Percentiles rank a stretch among this genome's conserved stretches.
phyloP scores from a whole-genome alignment of 805 yeast genomes.

The Candida schatavii region DNA sequence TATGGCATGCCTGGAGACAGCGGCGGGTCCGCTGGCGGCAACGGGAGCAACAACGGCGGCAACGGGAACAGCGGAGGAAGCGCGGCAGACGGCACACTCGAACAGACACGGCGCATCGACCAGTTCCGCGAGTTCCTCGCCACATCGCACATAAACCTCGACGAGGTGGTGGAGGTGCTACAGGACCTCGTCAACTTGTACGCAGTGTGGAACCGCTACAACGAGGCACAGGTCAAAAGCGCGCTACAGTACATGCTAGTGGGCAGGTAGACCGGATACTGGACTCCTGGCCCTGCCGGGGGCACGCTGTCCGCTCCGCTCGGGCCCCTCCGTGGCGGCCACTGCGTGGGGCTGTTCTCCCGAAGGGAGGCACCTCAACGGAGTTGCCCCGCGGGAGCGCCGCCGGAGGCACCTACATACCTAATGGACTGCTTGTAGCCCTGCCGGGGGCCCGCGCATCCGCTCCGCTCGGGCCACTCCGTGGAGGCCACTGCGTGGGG shows the following conservation, averaged over 20 bases:
- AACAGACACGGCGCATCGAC: conserved; percentile 47
- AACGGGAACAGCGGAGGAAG: conserved; percentile 2
- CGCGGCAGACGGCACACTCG: conserved; percentile 22
- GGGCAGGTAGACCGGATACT: conserved; percentile 13
- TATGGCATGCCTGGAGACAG: conserved; percentile 5
- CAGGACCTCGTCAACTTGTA: conserved; percentile 82
- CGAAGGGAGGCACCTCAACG: too few species aligned
- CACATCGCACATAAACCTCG: conserved; percentile 70
- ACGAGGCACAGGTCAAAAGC: conserved; percentile 58
- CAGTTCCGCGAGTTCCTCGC: conserved; percentile 66
- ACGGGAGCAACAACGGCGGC: neutral
- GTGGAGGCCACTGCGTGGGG: too few species aligned
- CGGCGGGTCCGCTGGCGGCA: neutral
- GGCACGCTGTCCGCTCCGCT: too few species aligned
- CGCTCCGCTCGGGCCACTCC: too few species aligned
- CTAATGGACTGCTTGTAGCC: too few species aligned
- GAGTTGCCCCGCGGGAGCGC: too few species aligned
- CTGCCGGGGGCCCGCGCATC: too few species aligned
- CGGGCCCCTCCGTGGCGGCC: too few species aligned
- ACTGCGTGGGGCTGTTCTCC: too few species aligned
- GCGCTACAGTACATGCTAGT: conserved; percentile 43
- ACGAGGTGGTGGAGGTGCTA: conserved; percentile 73
- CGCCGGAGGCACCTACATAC: too few species aligned
- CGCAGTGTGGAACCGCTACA: conserved; percentile 84
- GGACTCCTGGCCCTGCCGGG: too few species aligned